Evolutionary conservation across 371 early-diverging fungal species (phyloP).

Genomic region (Basidiobolus meristosporus): DNA sequence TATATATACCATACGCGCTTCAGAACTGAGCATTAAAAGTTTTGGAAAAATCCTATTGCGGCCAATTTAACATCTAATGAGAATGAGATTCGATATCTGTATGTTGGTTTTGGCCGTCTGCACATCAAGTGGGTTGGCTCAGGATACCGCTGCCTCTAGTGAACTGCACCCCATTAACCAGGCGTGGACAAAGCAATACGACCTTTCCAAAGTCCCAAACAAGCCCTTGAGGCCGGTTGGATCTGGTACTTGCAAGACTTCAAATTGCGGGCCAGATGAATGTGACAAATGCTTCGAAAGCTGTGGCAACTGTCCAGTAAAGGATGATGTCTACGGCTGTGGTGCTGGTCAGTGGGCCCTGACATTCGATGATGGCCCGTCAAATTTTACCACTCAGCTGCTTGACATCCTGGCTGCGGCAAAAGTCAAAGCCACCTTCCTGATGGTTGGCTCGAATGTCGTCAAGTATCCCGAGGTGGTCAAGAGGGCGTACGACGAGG

Average conservation of each 20-base stretch:
- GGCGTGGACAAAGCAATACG: too few relatives aligned
- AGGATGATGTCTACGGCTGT: slow-evolving; percentile 17
- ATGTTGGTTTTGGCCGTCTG: too few relatives aligned
- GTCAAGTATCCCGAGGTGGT: slow-evolving; percentile 10
- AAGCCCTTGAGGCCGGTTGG: slow-evolving; percentile 7
- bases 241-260: slow-evolving; percentile 12
- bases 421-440: slow-evolving; percentile 39
- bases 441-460: slow-evolving; percentile 24
- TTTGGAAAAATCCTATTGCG: too few relatives aligned
- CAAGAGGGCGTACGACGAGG: slow-evolving; percentile 14
- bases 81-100: too few relatives aligned
- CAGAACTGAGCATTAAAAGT: too few relatives aligned
- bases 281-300: slow-evolving; percentile 17
- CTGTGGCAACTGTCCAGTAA: slow-evolving; percentile 12
- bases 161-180: too few relatives aligned
- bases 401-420: slow-evolving; percentile 18
- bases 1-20: too few relatives aligned
- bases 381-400: slow-evolving; percentile 14
- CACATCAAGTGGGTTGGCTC: too few relatives aligned
- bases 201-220: too few relatives aligned
- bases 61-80: too few relatives aligned
- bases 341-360: slow-evolving; percentile 3
- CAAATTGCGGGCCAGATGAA: slow-evolving; percentile 14
- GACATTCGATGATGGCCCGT: slow-evolving; percentile 28
- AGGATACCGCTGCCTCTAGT: too few relatives aligned